phyloP scores from a whole-genome alignment of 2,329 filamentous ascomycete species.

The Colletotrichum tofieldiae region DNA sequence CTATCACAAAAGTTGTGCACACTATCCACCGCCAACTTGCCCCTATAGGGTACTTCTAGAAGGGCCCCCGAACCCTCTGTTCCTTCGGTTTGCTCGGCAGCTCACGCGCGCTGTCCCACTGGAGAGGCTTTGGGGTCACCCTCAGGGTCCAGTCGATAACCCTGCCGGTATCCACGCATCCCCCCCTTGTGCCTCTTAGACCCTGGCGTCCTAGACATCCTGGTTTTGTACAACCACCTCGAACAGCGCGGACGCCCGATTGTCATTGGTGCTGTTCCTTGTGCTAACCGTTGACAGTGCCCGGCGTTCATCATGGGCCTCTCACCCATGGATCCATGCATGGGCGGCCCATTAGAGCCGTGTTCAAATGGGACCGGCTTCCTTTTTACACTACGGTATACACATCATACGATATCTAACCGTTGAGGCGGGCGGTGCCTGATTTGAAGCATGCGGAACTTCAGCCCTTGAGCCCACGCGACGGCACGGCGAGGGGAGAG shows the following conservation, averaged over 20 bases:
- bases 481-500: slow-evolving; percentile 16
- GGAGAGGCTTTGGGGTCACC: slow-evolving; percentile 28
- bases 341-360: slow-evolving; percentile 22
- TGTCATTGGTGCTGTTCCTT: slow-evolving; percentile 21
- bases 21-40: slow-evolving; percentile 13
- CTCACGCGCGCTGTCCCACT: slow-evolving; percentile 24
- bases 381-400: slow-evolving; percentile 31
- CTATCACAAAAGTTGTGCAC: not conserved
- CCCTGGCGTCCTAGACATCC: slow-evolving; percentile 9
- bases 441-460: slow-evolving; percentile 8
- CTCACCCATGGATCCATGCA: slow-evolving; percentile 28
- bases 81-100: slow-evolving; percentile 37
- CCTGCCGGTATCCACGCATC: not conserved
- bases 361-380: slow-evolving; percentile 35
- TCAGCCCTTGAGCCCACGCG: slow-evolving; percentile 20
- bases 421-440: slow-evolving; percentile 34
- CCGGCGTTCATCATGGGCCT: slow-evolving; percentile 16
- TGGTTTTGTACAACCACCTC: slow-evolving; percentile 18
- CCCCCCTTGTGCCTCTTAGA: slow-evolving; percentile 1
- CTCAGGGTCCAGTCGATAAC: slow-evolving; percentile 33
- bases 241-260: not conserved
- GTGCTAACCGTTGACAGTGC: not conserved
- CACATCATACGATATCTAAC: slow-evolving; percentile 40
- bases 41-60: slow-evolving; percentile 29
- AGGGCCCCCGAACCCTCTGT: not conserved